Evolutionary conservation across 2,329 filamentous ascomycete genomes (phyloP).

Genomic region (Aureobasidium leucospermi): DNA sequence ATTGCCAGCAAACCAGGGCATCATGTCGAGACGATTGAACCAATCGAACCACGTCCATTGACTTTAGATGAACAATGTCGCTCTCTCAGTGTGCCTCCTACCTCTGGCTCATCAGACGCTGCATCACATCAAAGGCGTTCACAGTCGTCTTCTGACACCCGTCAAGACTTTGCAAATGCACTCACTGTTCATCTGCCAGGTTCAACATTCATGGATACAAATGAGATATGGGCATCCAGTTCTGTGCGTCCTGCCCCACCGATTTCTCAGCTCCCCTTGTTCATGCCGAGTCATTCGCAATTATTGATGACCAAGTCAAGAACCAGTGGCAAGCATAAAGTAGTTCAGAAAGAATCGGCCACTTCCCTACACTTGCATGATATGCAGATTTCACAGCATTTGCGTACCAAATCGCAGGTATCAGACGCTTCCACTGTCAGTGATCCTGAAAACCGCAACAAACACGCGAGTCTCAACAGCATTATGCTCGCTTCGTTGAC

Average conservation of each 20-base stretch:
- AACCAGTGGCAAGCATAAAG: not conserved
- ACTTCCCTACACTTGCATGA: slow-evolving; percentile 33
- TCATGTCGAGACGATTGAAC: not conserved
- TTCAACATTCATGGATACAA: not conserved
- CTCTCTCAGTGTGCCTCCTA: not conserved
- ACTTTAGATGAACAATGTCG: not conserved
- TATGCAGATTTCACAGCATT: slow-evolving; percentile 39
- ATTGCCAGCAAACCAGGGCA: not conserved
- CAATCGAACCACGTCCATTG: not conserved
- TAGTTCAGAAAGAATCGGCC: not conserved
- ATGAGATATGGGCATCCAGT: not conserved
- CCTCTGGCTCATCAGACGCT: not conserved
- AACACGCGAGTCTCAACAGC: slow-evolving; percentile 19
- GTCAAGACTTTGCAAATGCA: not conserved
- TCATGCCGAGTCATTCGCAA: not conserved
- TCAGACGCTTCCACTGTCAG: slow-evolving; percentile 20
- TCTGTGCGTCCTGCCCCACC: not conserved
- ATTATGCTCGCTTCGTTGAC: slow-evolving; percentile 18
- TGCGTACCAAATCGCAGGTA: slow-evolving; percentile 35
- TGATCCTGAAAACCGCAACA: not conserved
- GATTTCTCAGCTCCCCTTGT: not conserved
- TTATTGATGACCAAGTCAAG: not conserved
- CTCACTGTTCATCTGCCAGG: not conserved
- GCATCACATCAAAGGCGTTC: not conserved
- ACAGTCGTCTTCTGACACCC: not conserved